These are phyloP conservation scores for Lophiotrema nucula DNA, from an alignment of 495 filamentous ascomycete genomes.

Conservation along the genomic window DNA sequence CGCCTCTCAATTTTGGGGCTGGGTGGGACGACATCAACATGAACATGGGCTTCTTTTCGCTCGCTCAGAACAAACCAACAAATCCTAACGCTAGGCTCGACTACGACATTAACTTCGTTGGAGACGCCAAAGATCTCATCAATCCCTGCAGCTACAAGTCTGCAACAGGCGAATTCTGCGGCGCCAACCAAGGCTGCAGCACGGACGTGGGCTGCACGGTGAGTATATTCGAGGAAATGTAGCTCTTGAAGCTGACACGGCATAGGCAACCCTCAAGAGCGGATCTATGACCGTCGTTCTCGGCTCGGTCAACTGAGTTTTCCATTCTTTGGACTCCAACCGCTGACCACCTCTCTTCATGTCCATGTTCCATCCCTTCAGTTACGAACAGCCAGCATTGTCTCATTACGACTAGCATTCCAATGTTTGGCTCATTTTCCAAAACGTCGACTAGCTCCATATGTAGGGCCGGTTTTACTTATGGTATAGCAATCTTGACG, in stretches of 20 bases:
- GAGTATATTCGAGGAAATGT: neutral
- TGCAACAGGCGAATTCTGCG: conserved; percentile 53
- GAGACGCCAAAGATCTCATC: conserved; percentile 55
- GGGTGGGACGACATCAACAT: conserved; percentile 49
- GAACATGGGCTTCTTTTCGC: conserved; percentile 74
- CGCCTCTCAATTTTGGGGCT: conserved; percentile 84
- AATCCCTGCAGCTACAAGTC: conserved; percentile 69
- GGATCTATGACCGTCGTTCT: neutral
- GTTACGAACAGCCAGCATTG: neutral
- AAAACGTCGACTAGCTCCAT: neutral
- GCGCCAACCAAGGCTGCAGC: conserved; percentile 12
- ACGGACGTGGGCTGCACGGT: neutral
- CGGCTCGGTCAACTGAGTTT: too few species aligned
- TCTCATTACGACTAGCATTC: neutral
- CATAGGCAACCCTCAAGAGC: neutral
- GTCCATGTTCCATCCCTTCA: too few species aligned
- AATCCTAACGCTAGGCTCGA: conserved; percentile 61
- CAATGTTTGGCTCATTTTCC: neutral
- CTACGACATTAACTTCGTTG: conserved; percentile 68
- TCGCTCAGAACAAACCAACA: conserved; percentile 68
- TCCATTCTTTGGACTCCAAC: too few species aligned
- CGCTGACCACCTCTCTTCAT: too few species aligned
- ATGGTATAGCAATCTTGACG: conserved; percentile 9
- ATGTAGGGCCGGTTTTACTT: neutral
- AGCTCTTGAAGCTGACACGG: too few species aligned